Evolutionary conservation across 176 grass and related monocot species (phyloP).

Genomic region (Rhipidocladum racemiflorum): DNA sequence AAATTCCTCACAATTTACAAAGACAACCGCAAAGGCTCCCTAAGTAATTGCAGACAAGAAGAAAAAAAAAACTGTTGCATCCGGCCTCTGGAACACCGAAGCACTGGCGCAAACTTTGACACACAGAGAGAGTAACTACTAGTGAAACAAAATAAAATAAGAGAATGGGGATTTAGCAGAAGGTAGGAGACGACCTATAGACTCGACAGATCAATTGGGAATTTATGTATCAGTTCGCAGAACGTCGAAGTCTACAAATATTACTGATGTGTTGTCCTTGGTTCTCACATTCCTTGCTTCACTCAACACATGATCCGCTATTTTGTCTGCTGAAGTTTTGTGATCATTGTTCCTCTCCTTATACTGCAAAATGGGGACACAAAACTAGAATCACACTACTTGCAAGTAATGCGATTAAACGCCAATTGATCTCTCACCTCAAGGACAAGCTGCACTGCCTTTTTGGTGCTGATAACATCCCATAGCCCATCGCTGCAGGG

Average conservation of each 20-base stretch:
- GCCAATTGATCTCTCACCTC: slow-evolving; percentile 35
- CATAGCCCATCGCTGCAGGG: slow-evolving; percentile 65
- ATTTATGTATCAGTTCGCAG: slow-evolving; percentile 46
- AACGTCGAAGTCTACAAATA: slow-evolving; percentile 66
- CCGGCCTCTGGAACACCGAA: slow-evolving; percentile 8
- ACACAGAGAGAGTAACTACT: background rate
- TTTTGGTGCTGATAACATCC: slow-evolving; percentile 61
- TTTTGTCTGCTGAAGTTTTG: slow-evolving; percentile 32
- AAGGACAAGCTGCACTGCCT: slow-evolving; percentile 49
- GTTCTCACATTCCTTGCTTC: slow-evolving; percentile 59
- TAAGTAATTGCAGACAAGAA: slow-evolving; percentile 6
- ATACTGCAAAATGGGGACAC: slow-evolving; percentile 15
- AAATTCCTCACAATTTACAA: background rate
- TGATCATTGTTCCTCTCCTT: slow-evolving; percentile 42
- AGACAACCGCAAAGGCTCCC: slow-evolving; percentile 15
- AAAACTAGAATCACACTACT: background rate
- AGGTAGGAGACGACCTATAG: background rate
- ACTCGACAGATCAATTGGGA: slow-evolving; percentile 1
- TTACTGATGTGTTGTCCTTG: slow-evolving; percentile 72
- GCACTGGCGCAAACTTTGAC: background rate
- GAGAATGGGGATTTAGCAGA: slow-evolving; percentile 16
- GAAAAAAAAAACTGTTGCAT: slow-evolving; percentile 2
- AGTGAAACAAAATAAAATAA: background rate
- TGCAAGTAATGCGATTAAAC: background rate
- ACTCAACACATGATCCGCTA: slow-evolving; percentile 52